Evolutionary conservation across 2,329 filamentous ascomycete species (phyloP).

Genomic region (Arachnomyces sp.): DNA sequence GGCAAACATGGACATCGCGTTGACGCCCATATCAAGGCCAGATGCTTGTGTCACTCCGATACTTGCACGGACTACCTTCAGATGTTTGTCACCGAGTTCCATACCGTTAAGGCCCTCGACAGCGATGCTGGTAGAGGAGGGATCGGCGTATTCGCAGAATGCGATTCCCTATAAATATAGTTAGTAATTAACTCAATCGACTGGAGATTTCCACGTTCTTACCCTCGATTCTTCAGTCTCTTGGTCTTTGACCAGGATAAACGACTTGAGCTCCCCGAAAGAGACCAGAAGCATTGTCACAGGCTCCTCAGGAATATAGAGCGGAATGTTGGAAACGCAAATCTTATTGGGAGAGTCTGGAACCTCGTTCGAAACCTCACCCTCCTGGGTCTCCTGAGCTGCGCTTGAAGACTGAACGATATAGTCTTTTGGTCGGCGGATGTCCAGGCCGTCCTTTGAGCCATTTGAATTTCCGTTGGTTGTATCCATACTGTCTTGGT

Average conservation of each 20-base stretch:
- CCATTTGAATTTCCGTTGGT: conserved; percentile 47
- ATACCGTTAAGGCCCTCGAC: conserved; percentile 88
- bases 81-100: conserved; percentile 76
- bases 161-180: conserved; percentile 65
- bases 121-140: conserved; percentile 66
- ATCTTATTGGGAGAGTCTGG: conserved; percentile 94
- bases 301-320: conserved; percentile 82
- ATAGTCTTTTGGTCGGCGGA: conserved; percentile 90
- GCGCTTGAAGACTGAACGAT: conserved; percentile 77
- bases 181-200: conserved; percentile 10
- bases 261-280: conserved; percentile 89
- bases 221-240: conserved; percentile 80
- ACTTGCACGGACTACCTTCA: conserved; percentile 82
- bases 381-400: conserved; percentile 64
- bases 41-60: conserved; percentile 89
- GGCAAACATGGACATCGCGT: conserved; percentile 95
- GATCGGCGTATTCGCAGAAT: conserved; percentile 88
- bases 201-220: conserved; percentile 36
- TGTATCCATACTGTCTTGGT: conserved; percentile 49
- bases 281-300: conserved; percentile 81
- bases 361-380: conserved; percentile 69
- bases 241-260: conserved; percentile 79
- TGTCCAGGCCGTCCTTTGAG: conserved; percentile 52
- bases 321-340: conserved; percentile 79
- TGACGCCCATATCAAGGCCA: conserved; percentile 89